Evolutionary conservation across 108 stramenopile species (phyloP), one percentile per base, ranked within the genome.

Genomic region (Licmophora abbreviata): DNA sequence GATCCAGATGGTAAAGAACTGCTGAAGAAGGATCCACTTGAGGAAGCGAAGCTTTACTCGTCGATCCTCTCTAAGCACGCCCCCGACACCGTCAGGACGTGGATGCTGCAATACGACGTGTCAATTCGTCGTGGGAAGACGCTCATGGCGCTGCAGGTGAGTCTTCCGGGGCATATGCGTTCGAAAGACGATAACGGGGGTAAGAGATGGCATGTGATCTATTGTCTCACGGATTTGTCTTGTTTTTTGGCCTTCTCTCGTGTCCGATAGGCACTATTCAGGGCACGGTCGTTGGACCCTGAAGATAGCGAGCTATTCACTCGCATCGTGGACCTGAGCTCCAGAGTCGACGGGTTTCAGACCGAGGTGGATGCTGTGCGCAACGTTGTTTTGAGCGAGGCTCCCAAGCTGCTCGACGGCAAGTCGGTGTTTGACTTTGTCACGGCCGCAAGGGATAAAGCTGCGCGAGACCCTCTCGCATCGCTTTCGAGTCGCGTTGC

Each of bases 1-100:
- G 97, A 97, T 64, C 97, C 97, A 1, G 32, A 89, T 18, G 97
- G 95, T 4, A 63, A 67, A 29, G 84, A 87, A 47, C 63, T 98
- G 2, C 32, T 92, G 47, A 75, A 73, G 44, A 61, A 76, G 22
- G 88, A 89, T 49, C 79, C 85, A 17, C 59, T 94, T 18, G 70
- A 76, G 4, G 94, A 95, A 56, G 85, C 89, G 11, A 70, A 74
- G 44, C 84, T 85, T 48, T 82, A 83, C 42, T 73, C 78, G 7
- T 61, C 76, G 8, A 83, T 84, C 29, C 62, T 97, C 28, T 66
- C 73, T 32, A 62, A 73, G 29, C 74, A 88, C 53, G 91, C 91
- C 48, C 85, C 86, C 2, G 63, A 58, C 29, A 51, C 48, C 26
- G 28, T 88, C 18, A 72, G 76, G 22, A 88, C 95, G n/a, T 94